Conservation (phyloP, 2,329 filamentous ascomycete species). For the Diaporthe citri region DNA sequence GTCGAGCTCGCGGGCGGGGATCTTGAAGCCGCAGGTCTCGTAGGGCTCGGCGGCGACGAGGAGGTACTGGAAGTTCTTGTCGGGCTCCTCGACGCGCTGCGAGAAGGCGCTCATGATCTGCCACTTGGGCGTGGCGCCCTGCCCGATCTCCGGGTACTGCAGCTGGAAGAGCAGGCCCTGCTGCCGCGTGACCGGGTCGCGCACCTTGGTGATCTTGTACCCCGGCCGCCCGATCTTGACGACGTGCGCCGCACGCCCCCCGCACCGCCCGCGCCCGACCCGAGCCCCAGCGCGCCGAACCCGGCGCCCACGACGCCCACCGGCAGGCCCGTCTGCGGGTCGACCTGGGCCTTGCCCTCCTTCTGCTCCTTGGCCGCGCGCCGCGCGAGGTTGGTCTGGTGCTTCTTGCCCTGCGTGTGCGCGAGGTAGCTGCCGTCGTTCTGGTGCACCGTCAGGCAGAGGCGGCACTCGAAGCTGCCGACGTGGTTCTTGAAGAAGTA, state of each 20-base stretch:
- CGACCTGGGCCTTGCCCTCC: conserved; percentile 80
- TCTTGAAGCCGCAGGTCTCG: conserved; percentile 96
- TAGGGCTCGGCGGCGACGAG: conserved; percentile 97
- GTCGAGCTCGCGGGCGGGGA: conserved; percentile 94
- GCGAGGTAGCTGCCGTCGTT: conserved; percentile 99
- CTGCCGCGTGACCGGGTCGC: conserved; percentile 89
- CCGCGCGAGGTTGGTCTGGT: conserved; percentile 97
- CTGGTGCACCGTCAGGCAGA: conserved; percentile 97
- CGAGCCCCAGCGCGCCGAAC: conserved; percentile 65
- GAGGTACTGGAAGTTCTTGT: conserved; percentile 95
- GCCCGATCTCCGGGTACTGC: conserved; percentile 90
- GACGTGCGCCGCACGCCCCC: conserved; percentile 76
- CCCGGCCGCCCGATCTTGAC: conserved; percentile 97
- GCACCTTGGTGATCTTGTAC: conserved; percentile 97
- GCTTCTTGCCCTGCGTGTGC: conserved; percentile 98
- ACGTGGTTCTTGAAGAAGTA: conserved; percentile 99
- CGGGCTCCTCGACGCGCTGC: conserved; percentile 93
- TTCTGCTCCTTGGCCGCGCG: conserved; percentile 96
- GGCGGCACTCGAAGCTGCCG: conserved; percentile 95
- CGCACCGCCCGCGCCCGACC: conserved; percentile 62
- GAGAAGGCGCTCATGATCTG: conserved; percentile 98
- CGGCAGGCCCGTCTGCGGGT: conserved; percentile 77
- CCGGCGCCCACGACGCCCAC: conserved; percentile 81
- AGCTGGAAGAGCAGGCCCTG: conserved; percentile 95
- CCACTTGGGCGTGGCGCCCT: conserved; percentile 82